Base-by-base conservation (phyloP, 2,329 filamentous ascomycete genomes). In the Fusarium falciforme region DNA sequence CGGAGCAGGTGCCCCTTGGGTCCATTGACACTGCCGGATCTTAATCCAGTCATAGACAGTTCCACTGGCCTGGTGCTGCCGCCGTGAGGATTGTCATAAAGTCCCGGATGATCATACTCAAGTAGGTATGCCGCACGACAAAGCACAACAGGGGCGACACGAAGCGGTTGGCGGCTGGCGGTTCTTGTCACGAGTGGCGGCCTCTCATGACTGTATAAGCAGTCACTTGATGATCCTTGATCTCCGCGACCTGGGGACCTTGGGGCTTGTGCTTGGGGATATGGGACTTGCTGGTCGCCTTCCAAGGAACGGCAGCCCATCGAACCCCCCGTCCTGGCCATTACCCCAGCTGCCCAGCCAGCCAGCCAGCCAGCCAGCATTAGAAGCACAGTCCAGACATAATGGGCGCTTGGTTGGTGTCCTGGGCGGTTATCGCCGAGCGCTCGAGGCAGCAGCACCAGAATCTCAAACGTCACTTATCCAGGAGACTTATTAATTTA, bases 11-110 rank as follows among this genome's bases (percentile, higher is more conserved):
- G 61, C 71, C 64, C 58, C 55, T 68, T 22, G 38, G 55, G 52
- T 20, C 38, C 59, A 58, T 52, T 44, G 59, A 64, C 63, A 69
- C 69, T 60, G 70, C 71, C 73, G 66, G 66, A 71, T 70, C 68
- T 67, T 49, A 58, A 60, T 40, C 69, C 63, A 71, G 42, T 57
- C 57, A 36, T 68, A 57, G 36, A 35, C 44, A 64, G 63, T 71
- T 69, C 63, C 54, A 64, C 55, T 49, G 65, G 64, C 42, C 33
- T 38, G 71, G 58, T 74, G 64, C 68, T 69, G 59, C 61, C 62
- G 66, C 60, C 62, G 40, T 69, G 49, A 57, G 61, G 63, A 55
- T 55, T 65, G 44, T 62, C 54, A 59, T 61, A 68, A 72, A 74
- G 65, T 66, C 71, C 67, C 59, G 35, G 68, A 58, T 59, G 65